phyloP scores from a whole-genome alignment of 345 rosid species.

The Streptanthus diversifolius region DNA sequence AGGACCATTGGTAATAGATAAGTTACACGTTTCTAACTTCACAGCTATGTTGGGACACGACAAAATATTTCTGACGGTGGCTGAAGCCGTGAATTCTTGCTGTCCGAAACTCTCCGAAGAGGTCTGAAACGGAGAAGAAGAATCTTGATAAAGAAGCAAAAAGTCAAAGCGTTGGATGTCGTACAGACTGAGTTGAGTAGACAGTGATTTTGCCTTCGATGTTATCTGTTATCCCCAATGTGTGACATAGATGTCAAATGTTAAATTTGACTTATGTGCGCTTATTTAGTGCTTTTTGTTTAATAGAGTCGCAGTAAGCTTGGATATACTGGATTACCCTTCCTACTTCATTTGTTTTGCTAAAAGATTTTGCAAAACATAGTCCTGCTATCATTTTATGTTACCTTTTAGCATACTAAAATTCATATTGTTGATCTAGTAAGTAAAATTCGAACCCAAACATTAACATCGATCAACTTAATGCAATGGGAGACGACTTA shows the following conservation, averaged over 20 bases:
- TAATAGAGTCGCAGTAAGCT: background rate
- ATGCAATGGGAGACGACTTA: background rate
- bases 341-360: background rate
- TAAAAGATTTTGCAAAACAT: background rate
- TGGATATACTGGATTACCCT: background rate
- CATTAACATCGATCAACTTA: conserved; percentile 7
- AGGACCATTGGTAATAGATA: conserved; percentile 60
- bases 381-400: background rate
- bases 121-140: conserved; percentile 18
- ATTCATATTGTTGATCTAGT: background rate
- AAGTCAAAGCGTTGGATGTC: background rate
- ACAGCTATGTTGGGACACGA: conserved; percentile 53
- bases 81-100: conserved; percentile 60
- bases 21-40: conserved; percentile 57
- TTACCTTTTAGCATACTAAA: background rate
- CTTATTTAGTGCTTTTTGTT: background rate
- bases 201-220: background rate
- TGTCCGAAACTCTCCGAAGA: conserved; percentile 39
- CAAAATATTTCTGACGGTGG: conserved; percentile 63
- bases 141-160: conserved; percentile 10
- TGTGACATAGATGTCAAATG: conserved; percentile 15
- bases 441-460: background rate
- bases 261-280: conserved; percentile 16
- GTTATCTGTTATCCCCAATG: background rate
- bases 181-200: conserved; percentile 3